Evolutionary conservation across 257 asterid genomes (phyloP).

Genomic region (Rubia yunnanensis): DNA sequence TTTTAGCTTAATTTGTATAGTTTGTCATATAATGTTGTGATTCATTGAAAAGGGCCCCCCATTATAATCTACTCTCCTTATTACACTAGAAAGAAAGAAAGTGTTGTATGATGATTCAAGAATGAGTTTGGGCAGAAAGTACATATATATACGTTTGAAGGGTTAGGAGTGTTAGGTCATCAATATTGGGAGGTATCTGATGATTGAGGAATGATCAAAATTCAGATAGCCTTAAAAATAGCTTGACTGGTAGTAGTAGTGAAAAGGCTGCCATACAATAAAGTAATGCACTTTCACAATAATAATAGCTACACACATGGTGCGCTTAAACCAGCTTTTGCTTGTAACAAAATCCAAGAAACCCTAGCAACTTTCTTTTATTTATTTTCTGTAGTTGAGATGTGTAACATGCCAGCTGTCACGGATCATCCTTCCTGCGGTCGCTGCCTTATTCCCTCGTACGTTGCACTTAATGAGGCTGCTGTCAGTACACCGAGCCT

Average conservation of each 20-base stretch:
- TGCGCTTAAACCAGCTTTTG: conserved; percentile 17
- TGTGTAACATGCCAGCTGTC: too few relatives aligned
- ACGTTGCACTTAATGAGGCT: too few relatives aligned
- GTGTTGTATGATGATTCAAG: not conserved
- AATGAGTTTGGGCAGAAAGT: not conserved
- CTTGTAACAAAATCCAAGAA: conserved; percentile 2
- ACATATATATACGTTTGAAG: conserved; percentile 7
- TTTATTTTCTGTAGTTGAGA: too few relatives aligned
- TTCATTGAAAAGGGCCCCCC: not conserved
- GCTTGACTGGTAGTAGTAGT: conserved; percentile 5
- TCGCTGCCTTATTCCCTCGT: too few relatives aligned
- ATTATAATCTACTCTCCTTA: not conserved
- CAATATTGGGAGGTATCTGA: conserved; percentile 9
- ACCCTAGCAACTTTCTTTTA: not conserved
- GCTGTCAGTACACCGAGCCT: too few relatives aligned
- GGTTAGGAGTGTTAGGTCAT: conserved; percentile 8
- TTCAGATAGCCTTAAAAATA: conserved; percentile 11
- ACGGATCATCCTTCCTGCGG: too few relatives aligned
- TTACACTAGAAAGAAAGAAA: not conserved
- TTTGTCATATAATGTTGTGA: not conserved
- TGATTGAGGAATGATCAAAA: conserved; percentile 16
- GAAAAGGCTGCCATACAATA: conserved; percentile 30
- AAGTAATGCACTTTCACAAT: conserved; percentile 1
- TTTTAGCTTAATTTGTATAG: not conserved
- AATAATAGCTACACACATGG: conserved; percentile 1